phyloP scores from a whole-genome alignment of 1,139 yeast species.

The Magnusiomyces tetraspermus region DNA sequence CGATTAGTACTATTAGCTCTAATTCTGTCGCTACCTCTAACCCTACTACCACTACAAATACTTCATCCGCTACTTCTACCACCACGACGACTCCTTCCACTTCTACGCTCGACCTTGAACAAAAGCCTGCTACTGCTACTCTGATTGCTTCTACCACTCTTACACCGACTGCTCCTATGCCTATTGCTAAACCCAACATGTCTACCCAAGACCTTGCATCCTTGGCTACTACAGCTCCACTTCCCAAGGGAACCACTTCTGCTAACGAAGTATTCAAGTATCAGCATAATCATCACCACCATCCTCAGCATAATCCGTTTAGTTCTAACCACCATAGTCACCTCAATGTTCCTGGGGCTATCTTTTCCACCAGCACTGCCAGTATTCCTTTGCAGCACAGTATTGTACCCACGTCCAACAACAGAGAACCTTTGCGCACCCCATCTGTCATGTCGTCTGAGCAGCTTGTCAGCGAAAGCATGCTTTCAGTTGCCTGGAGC shows the following conservation, averaged over 20 bases:
- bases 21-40: not conserved
- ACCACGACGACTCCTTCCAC: constrained; percentile 1
- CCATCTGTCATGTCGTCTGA: constrained; percentile 27
- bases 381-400: constrained; percentile 10
- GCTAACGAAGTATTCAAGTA: no score
- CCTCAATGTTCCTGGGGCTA: no score
- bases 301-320: no score
- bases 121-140: constrained; percentile 11
- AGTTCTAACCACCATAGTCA: no score
- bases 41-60: constrained; percentile 2
- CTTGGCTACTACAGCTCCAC: constrained; percentile 4
- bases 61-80: constrained; percentile 12
- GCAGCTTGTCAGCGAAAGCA: constrained; percentile 7
- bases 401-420: constrained; percentile 25
- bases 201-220: constrained; percentile 1
- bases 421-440: constrained; percentile 37
- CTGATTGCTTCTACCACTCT: constrained; percentile 13
- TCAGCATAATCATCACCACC: no score
- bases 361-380: not conserved
- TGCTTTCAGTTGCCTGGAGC: constrained; percentile 23
- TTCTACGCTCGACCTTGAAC: constrained; percentile 8
- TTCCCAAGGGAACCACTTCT: not conserved
- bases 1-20: no score
- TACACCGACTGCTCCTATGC: constrained; percentile 17
- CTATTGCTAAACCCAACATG: constrained; percentile 23